Conservation (phyloP, 345 rosid genomes). For the Atalantia buxifolia region DNA sequence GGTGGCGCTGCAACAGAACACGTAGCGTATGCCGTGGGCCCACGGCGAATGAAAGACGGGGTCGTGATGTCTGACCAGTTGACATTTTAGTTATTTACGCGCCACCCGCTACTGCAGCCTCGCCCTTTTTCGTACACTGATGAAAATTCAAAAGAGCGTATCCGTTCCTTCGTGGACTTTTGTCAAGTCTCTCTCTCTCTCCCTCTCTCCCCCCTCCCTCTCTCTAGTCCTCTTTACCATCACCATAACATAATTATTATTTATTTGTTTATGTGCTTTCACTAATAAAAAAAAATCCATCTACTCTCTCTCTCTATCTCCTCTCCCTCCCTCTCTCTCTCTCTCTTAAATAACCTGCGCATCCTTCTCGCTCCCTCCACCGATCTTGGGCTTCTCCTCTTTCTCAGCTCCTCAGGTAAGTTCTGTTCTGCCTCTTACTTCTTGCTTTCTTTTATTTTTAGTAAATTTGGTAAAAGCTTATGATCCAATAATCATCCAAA, state of each 20-base stretch:
- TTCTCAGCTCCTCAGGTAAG: constrained; percentile 8
- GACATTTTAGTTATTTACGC: not conserved
- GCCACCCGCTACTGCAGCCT: not conserved
- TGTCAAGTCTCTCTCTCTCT: no score
- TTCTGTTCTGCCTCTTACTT: not conserved
- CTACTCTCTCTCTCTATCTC: no score
- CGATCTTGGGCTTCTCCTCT: not conserved
- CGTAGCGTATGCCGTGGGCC: not conserved
- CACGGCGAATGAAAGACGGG: not conserved
- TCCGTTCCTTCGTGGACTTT: constrained; percentile 19
- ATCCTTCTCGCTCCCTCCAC: not conserved
- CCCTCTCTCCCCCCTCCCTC: no score
- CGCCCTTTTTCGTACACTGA: no score
- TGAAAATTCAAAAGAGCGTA: not conserved
- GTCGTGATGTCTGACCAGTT: not conserved
- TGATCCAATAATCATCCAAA: no score
- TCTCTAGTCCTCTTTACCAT: no score
- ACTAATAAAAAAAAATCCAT: no score
- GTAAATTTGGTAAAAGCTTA: not conserved
- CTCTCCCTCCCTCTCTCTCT: no score
- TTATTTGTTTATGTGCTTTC: no score
- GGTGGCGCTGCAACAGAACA: not conserved
- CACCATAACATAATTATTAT: no score
- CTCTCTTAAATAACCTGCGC: not conserved
- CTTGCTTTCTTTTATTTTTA: not conserved